Evolutionary conservation across 345 rosid species (phyloP).

Genomic region (Eucalyptus regnans): DNA sequence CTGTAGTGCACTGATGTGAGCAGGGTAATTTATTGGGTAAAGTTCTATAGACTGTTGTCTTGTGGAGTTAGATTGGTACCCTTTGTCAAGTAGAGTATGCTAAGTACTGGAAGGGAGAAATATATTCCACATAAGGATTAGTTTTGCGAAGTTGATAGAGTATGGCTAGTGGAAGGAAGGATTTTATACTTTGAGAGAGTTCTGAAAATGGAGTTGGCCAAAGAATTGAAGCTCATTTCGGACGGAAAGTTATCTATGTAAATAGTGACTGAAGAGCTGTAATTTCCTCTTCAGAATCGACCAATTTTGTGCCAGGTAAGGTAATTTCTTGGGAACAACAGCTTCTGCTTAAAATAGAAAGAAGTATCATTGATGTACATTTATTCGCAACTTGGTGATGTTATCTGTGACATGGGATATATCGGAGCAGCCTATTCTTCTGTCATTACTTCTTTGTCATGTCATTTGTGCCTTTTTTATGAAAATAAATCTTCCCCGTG

Average conservation of each 20-base stretch:
- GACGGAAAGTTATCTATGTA: neutral
- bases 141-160: neutral
- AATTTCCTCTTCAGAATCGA: neutral
- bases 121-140: neutral
- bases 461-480: neutral
- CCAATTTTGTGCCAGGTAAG: neutral
- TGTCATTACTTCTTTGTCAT: neutral
- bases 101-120: neutral
- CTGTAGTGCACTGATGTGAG: neutral
- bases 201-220: neutral
- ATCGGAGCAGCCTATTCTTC: neutral
- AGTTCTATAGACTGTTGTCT: neutral
- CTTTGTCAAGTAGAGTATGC: neutral
- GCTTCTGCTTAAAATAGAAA: neutral
- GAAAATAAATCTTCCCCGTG: neutral
- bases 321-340: neutral
- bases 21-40: neutral
- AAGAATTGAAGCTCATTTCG: neutral
- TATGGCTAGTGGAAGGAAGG: neutral
- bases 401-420: neutral
- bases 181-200: neutral
- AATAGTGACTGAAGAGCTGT: neutral
- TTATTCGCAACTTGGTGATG: neutral
- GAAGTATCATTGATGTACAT: neutral
- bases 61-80: neutral